phyloP scores from a whole-genome alignment of 1,139 yeast species.

The Yamadazyma atmosphaerica region DNA sequence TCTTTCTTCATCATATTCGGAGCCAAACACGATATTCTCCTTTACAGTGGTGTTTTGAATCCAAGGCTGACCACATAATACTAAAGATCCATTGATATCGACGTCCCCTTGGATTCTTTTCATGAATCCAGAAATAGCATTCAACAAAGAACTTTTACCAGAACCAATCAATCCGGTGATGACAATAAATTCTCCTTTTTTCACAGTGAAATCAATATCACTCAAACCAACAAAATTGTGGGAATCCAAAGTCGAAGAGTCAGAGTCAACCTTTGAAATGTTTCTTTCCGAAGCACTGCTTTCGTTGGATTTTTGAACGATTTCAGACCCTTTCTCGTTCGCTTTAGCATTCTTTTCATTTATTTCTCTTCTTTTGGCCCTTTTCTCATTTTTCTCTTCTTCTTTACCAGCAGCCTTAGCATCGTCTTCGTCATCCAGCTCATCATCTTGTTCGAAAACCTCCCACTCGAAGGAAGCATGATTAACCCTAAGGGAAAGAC shows the following conservation, averaged over 20 bases:
- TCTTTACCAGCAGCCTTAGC: slow-evolving; percentile 6
- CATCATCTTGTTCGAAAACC: slow-evolving; percentile 31
- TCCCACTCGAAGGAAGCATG: slow-evolving; percentile 42
- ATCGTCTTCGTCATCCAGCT: slow-evolving; percentile 10
- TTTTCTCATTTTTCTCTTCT: slow-evolving; percentile 2
- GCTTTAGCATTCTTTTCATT: neutral
- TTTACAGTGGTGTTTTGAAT: slow-evolving; percentile 43
- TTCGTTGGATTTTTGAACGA: neutral
- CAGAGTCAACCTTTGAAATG: slow-evolving; percentile 2
- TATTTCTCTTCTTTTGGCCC: slow-evolving; percentile 1
- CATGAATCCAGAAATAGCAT: slow-evolving; percentile 62
- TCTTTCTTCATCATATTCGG: slow-evolving; percentile 23
- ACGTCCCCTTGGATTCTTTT: slow-evolving; percentile 40
- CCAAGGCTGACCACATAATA: slow-evolving; percentile 56
- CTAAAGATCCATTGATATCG: slow-evolving; percentile 37
- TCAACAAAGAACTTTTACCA: slow-evolving; percentile 62
- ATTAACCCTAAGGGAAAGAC: slow-evolving; percentile 26
- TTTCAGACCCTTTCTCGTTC: neutral
- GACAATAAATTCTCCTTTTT: slow-evolving; percentile 62
- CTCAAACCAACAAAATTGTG: slow-evolving; percentile 31
- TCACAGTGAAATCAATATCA: slow-evolving; percentile 42
- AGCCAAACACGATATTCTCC: slow-evolving; percentile 40
- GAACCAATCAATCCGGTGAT: slow-evolving; percentile 73
- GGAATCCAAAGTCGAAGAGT: slow-evolving; percentile 3
- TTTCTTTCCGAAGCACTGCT: neutral